phyloP scores from a whole-genome alignment of 176 grass and related monocot genomes.

The Carex myosuroides region DNA sequence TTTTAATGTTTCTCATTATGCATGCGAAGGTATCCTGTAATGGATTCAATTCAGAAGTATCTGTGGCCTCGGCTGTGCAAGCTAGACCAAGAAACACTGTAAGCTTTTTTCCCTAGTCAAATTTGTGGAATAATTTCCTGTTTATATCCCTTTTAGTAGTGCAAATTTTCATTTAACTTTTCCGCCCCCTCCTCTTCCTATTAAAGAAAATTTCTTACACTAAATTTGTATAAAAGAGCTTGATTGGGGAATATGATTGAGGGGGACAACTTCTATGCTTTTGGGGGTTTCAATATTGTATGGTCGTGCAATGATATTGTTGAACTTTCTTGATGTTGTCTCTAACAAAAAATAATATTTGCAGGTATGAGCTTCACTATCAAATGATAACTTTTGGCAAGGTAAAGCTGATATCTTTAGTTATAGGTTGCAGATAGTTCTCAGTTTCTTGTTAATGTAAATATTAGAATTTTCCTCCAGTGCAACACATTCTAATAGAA shows the following conservation, averaged over 20 bases:
- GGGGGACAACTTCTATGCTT: not conserved
- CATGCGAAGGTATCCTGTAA: slow-evolving; percentile 72
- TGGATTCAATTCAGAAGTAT: slow-evolving; percentile 86
- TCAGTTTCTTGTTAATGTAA: not conserved
- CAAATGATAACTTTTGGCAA: slow-evolving; percentile 99
- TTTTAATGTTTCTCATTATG: slow-evolving; percentile 17
- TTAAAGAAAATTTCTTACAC: not conserved
- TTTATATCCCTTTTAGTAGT: not conserved
- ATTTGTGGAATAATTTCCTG: not conserved
- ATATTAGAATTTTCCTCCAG: not conserved
- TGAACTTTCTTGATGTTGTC: not conserved
- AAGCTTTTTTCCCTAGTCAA: slow-evolving; percentile 23
- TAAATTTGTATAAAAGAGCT: not conserved
- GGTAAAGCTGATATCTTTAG: slow-evolving; percentile 31
- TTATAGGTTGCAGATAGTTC: not conserved
- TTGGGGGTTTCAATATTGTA: not conserved
- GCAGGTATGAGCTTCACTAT: slow-evolving; percentile 98
- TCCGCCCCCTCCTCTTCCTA: not conserved
- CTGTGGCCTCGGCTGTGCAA: slow-evolving; percentile 96
- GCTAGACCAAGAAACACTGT: slow-evolving; percentile 92
- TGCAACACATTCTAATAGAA: not conserved
- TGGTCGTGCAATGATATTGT: not conserved
- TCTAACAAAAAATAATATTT: slow-evolving; percentile 15
- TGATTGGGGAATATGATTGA: not conserved
- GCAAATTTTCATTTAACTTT: not conserved